Evolutionary conservation across 1,139 yeast genomes (phyloP), one percentile per base, ranked within the genome.

Genomic region (Eremothecium coryli): DNA sequence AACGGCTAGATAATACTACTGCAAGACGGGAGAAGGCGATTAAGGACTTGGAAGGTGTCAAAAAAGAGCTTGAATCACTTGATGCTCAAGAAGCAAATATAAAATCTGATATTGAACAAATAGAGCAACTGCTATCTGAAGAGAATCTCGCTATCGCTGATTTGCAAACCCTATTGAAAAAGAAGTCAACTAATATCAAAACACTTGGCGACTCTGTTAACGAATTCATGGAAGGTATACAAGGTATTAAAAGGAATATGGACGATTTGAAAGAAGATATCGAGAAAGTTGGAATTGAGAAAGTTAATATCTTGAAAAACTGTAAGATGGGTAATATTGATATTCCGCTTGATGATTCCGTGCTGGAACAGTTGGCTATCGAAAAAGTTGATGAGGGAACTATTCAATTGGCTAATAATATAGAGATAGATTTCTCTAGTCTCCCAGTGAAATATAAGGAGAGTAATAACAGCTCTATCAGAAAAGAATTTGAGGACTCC

Each of bases 301-400:
- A 82, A 45, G 64, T 75, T 4, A 71, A 73, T 43, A 62, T 76
- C 17, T 64, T 86, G 43, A 75, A 80, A 44, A 75, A 74, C 42
- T 82, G 95, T 58, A 82, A 82, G 49, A 70, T 88, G 42, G 84
- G 82, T 37, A 80, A 73, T 42, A 66, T 81, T 11, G 65, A 66
- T 8, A 49, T 88, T 11, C 95, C 95, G 1, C 59, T 85, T 26
- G 46, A 55, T 6, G 71, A 71, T 23, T 90, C 93, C 0, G 68
- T 62, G 36, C 64, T 67, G 58, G 77, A 59, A 43, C 70, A 49
- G 46, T 67, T 68, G 43, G 84, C 68, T 33, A 54, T 58, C 25
- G 62, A 61, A 12, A 56, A 58, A 2, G 54, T 62, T 7, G 71
- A 66, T 25, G 61, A 62, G 13, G 59, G 57, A 4, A 54, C 71